Evolutionary conservation across 345 rosid species (phyloP).

Genomic region (Arabidopsis thaliana): DNA sequence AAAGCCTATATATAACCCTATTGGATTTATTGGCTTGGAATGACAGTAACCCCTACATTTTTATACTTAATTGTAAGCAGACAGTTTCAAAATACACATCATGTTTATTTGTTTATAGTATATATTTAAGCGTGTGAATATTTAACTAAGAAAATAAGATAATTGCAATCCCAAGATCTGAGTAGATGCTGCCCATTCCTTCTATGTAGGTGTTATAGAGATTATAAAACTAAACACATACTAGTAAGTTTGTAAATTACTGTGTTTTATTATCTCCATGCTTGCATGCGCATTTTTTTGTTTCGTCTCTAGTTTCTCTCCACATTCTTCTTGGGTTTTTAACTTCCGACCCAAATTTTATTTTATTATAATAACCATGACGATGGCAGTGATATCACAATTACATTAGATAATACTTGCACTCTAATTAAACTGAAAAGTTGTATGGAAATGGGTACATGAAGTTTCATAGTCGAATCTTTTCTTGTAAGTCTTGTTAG

Average conservation of each 20-base stretch:
- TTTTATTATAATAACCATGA: slow-evolving; percentile 35
- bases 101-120: slow-evolving; percentile 26
- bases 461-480: slow-evolving; percentile 16
- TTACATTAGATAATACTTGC: slow-evolving; percentile 9
- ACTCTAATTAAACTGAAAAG: slow-evolving; percentile 1
- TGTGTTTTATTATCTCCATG: slow-evolving; percentile 43
- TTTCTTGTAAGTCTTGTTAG: not conserved
- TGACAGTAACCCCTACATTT: slow-evolving; percentile 40
- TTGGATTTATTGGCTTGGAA: slow-evolving; percentile 36
- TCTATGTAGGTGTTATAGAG: slow-evolving; percentile 48
- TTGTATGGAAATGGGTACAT: slow-evolving; percentile 13
- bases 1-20: slow-evolving; percentile 16
- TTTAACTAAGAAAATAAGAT: slow-evolving; percentile 23
- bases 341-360: slow-evolving; percentile 22
- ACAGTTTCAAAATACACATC: slow-evolving; percentile 24
- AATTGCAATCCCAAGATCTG: slow-evolving; percentile 47
- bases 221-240: slow-evolving; percentile 55
- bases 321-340: slow-evolving; percentile 40
- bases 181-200: slow-evolving; percentile 53
- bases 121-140: slow-evolving; percentile 42
- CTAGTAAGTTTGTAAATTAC: slow-evolving; percentile 45
- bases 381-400: slow-evolving; percentile 25
- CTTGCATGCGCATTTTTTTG: slow-evolving; percentile 70
- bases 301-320: slow-evolving; percentile 38
- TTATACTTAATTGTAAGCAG: slow-evolving; percentile 25